Percentiles rank a stretch among this genome's conserved stretches.
Evolutionary conservation across 805 yeast genomes (phyloP).

Genomic region (Pichia cephalocereana): DNA sequence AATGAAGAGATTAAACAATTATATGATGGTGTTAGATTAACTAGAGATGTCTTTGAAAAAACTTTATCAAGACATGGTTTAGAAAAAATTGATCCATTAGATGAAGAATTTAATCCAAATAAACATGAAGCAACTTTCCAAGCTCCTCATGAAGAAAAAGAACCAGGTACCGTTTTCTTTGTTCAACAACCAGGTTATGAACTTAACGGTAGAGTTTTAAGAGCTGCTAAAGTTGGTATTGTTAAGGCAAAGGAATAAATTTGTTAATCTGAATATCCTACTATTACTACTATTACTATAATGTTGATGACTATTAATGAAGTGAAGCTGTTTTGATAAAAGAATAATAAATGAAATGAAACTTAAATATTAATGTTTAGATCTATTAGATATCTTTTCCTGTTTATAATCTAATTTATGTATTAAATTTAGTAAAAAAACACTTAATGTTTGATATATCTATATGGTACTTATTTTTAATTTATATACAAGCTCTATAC

Average conservation of each 20-base stretch:
- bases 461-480: background rate
- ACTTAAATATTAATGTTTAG: too few species aligned
- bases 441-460: background rate
- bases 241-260: conserved; percentile 48
- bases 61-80: conserved; percentile 77
- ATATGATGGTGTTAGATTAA: conserved; percentile 86
- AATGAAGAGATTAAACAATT: conserved; percentile 62
- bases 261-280: background rate
- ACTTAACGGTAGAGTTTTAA: conserved; percentile 75
- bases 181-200: conserved; percentile 89
- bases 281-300: background rate
- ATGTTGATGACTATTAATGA: background rate
- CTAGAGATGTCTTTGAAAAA: conserved; percentile 75
- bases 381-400: background rate
- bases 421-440: background rate
- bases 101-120: conserved; percentile 84
- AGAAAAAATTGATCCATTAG: conserved; percentile 70
- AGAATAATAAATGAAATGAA: too few species aligned
- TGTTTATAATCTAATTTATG: background rate
- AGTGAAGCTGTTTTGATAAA: too few species aligned
- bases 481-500: background rate
- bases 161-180: conserved; percentile 86
- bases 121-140: conserved; percentile 90
- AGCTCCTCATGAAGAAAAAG: conserved; percentile 76
- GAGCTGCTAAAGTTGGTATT: conserved; percentile 95